phyloP scores from a whole-genome alignment of 305 asterid species.

The Caryopteris hybrid region DNA sequence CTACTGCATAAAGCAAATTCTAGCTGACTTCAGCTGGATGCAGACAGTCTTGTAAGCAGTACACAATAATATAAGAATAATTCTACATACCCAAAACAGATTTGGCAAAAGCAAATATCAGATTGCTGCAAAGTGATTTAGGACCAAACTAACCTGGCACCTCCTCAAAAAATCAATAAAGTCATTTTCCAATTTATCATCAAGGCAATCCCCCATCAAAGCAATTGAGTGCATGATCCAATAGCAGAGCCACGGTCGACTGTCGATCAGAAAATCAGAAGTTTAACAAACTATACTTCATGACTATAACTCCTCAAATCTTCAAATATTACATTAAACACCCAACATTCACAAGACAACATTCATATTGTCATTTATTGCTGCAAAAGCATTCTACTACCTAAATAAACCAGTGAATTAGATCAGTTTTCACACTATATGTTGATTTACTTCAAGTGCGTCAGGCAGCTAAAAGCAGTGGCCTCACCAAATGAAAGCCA shows the following conservation, averaged over 20 bases:
- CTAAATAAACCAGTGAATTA: neutral
- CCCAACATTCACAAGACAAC: neutral
- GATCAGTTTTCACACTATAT: neutral
- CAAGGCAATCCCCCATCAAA: slow-evolving; percentile 70
- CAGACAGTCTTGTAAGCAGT: neutral
- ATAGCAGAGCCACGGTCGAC: slow-evolving; percentile 99
- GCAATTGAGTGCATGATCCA: slow-evolving; percentile 93
- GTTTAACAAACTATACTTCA: neutral
- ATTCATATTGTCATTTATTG: neutral
- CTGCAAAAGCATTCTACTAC: neutral
- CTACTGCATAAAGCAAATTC: neutral
- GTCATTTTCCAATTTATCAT: slow-evolving; percentile 48
- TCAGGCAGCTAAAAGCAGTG: no score
- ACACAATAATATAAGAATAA: neutral
- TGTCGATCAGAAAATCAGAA: slow-evolving; percentile 28
- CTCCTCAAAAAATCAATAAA: slow-evolving; percentile 64
- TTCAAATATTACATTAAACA: neutral
- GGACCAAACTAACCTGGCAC: slow-evolving; percentile 60
- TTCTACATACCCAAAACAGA: neutral
- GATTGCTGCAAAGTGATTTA: neutral
- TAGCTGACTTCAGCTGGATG: neutral
- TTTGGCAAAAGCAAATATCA: neutral
- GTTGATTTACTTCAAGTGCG: neutral
- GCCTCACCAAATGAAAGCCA: no score
- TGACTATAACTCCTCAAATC: slow-evolving; percentile 2